Evolutionary conservation across 805 yeast genomes (phyloP), one percentile per base, ranked within the genome.

Genomic region (Candida ficus): DNA sequence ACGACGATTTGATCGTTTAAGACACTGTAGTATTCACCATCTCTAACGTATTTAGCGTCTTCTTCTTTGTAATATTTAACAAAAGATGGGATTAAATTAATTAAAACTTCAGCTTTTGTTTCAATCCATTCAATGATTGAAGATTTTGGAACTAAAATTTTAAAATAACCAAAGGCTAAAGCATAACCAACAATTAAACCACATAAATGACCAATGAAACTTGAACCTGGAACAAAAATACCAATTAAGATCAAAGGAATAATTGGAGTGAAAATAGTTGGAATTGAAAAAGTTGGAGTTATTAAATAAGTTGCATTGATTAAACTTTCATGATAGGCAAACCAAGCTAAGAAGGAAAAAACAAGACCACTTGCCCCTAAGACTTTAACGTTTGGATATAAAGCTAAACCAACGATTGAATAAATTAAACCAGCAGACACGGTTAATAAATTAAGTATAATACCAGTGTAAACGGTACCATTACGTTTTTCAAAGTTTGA

Each of bases 391-490:
- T 67, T 53, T 10, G 84, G 83, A 44, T 67, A 78, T 13, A 83
- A 63, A 1, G 63, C 30, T 4, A 54, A 46, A 1, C 68, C 67
- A 12, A 63, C 28, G 5, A 62, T 18, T 32, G 48, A 49, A 43
- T 53, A 53, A 9, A 48, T 34, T 3, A 56, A 28, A 4, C 83
- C 96, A 2, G 91, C 72, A 4, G 76, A 60, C 2, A 82, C 78
- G 2, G 95, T 85, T 36, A 83, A 61, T 20, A 84, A 54, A 57
- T 87, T 88, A 42, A 89, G 65, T 13, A 88, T 80, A 34, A 89
- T 68, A 4, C 95, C 96, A 4, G 95, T 83, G 60, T 86, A 77
- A 3, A 88, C 83, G 0, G 97, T 87, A 6, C 96, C 97, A 53
- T 86, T 82, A 18, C 62, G 57, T 41, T 70, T 64, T 66, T 88